Conservation (phyloP, 805 yeast species). For the Phaffomyces thermotolerans region DNA sequence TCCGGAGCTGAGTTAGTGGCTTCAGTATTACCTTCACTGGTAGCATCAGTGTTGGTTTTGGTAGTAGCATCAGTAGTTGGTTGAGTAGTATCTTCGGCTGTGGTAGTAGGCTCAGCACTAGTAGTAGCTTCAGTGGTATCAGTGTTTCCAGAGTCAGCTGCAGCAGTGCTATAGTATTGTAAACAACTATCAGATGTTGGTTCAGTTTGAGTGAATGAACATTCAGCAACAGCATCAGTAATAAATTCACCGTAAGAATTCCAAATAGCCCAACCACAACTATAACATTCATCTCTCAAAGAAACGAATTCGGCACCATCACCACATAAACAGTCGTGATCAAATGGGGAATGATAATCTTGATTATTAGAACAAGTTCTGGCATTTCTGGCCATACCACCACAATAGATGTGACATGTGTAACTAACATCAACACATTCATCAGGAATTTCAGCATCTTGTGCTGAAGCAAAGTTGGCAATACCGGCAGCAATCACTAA, state of each 20-base stretch:
- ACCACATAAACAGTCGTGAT: conserved; percentile 7
- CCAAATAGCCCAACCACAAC: conserved; percentile 10
- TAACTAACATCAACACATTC: not conserved
- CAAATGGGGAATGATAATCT: conserved; percentile 4
- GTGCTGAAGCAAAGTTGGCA: not conserved
- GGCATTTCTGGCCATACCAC: conserved; percentile 5
- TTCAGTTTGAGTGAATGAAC: conserved; percentile 5
- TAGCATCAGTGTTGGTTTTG: not conserved
- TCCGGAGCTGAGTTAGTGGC: not conserved
- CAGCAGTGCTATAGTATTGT: not conserved
- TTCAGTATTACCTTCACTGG: conserved; percentile 1
- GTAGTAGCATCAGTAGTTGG: not conserved
- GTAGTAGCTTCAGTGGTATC: not conserved
- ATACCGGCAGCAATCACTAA: not conserved
- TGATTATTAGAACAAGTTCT: conserved; percentile 1
- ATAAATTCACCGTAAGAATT: conserved; percentile 2
- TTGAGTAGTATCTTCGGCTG: not conserved
- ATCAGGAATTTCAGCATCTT: not conserved
- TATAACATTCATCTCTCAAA: not conserved
- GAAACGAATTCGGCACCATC: conserved; percentile 1
- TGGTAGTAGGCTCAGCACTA: not conserved
- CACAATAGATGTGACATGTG: conserved; percentile 6
- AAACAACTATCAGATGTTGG: conserved; percentile 5
- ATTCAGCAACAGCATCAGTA: conserved; percentile 2
- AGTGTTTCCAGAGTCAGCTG: not conserved